phyloP scores from a whole-genome alignment of 345 rosid species.

The Pistacia vera region DNA sequence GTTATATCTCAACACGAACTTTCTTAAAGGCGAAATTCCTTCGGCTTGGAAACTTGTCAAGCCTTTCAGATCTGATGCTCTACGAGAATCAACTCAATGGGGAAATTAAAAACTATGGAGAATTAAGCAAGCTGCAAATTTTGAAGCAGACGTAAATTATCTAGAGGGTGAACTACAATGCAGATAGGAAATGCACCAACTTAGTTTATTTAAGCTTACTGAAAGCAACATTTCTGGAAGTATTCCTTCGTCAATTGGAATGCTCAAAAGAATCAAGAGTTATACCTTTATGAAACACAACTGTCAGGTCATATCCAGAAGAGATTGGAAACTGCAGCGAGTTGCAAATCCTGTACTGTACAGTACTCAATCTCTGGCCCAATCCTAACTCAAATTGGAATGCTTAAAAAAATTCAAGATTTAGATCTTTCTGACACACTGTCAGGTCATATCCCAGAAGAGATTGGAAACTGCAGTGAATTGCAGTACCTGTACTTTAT shows the following conservation, averaged over 20 bases:
- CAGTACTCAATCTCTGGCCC: conserved; percentile 82
- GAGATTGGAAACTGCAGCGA: conserved; percentile 82
- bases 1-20: conserved; percentile 4
- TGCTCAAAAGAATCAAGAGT: too few relatives aligned
- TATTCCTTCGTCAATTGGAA: conserved; percentile 50
- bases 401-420: too few relatives aligned
- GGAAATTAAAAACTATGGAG: conserved; percentile 58
- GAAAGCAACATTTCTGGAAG: conserved; percentile 89
- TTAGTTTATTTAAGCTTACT: conserved; percentile 83
- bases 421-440: too few relatives aligned
- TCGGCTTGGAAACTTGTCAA: too few relatives aligned
- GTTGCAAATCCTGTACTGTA: conserved; percentile 79
- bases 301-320: conserved; percentile 67
- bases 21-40: background rate
- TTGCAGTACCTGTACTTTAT: too few relatives aligned
- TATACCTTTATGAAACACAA: too few relatives aligned
- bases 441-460: too few relatives aligned
- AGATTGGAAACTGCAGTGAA: too few relatives aligned
- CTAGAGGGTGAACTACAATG: conserved; percentile 77
- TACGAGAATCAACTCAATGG: conserved; percentile 83
- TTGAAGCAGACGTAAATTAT: conserved; percentile 77
- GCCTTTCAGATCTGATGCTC: conserved; percentile 39
- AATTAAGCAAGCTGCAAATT: conserved; percentile 50
- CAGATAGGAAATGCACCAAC: conserved; percentile 87
- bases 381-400: conserved; percentile 36